Conservation (phyloP, 768 basidiomycete species). For the Pisolithus marmoratus region DNA sequence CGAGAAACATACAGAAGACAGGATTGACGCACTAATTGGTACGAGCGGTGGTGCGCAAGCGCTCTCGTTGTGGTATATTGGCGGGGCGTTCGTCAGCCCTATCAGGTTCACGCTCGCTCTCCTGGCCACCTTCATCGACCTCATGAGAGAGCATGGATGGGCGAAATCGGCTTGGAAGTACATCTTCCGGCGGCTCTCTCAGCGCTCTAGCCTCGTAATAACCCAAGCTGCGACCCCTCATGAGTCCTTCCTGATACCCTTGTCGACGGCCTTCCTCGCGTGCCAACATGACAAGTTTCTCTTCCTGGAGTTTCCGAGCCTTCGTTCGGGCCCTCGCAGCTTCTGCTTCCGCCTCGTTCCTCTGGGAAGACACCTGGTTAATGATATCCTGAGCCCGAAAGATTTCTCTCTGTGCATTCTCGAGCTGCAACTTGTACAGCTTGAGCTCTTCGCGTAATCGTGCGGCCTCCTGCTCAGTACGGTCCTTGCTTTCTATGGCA, state of each 20-base stretch:
- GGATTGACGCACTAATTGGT: conserved; percentile 19
- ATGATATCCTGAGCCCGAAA: conserved; percentile 38
- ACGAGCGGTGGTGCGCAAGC: conserved; percentile 13
- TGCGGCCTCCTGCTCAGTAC: conserved; percentile 34
- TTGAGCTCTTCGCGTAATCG: conserved; percentile 38
- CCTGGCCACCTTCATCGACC: conserved; percentile 12
- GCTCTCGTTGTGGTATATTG: conserved; percentile 11
- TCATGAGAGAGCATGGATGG: conserved; percentile 9
- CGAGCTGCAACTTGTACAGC: conserved; percentile 40
- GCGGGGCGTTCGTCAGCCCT: conserved; percentile 10
- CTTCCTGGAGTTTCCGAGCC: conserved; percentile 38
- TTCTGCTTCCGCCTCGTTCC: conserved; percentile 40
- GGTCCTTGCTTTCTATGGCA: conserved; percentile 34
- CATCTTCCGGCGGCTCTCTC: conserved; percentile 1
- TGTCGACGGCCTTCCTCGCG: conserved; percentile 38
- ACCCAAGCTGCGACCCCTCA: conserved; percentile 25
- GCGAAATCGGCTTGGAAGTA: conserved; percentile 9
- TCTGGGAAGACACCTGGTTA: conserved; percentile 35
- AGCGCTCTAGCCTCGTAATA: conserved; percentile 23
- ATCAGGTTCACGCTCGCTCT: conserved; percentile 6
- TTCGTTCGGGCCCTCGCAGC: conserved; percentile 41
- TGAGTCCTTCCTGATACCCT: conserved; percentile 39
- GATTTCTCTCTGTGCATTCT: conserved; percentile 41
- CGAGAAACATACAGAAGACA: conserved; percentile 6
- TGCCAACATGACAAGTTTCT: conserved; percentile 35